phyloP scores from a whole-genome alignment of 192 early-diverging fungal genomes.

The Tieghemiomyces parasiticus region DNA sequence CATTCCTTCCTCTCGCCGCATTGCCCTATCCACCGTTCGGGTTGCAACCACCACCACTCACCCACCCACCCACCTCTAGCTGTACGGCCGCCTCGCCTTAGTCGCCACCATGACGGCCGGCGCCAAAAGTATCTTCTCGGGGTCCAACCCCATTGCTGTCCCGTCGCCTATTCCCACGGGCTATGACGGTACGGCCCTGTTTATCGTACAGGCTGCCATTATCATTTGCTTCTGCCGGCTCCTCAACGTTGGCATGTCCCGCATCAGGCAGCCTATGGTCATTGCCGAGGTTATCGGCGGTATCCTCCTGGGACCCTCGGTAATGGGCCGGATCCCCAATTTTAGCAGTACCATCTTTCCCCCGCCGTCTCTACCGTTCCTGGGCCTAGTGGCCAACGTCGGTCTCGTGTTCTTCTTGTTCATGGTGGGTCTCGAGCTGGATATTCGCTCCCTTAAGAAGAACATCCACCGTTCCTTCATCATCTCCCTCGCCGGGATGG shows the following conservation, averaged over 20 bases:
- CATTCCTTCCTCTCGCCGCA: too few relatives aligned
- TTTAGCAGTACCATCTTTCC: constrained; percentile 65
- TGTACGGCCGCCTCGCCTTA: too few relatives aligned
- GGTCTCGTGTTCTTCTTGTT: constrained; percentile 85
- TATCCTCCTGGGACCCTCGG: constrained; percentile 78
- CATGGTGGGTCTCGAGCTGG: constrained; percentile 75
- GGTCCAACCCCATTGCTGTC: constrained; percentile 40
- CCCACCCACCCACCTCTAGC: too few relatives aligned
- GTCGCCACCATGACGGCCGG: constrained; percentile 8
- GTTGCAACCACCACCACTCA: too few relatives aligned
- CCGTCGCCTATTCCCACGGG: constrained; percentile 32
- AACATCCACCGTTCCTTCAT: constrained; percentile 35
- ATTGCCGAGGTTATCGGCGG: constrained; percentile 88
- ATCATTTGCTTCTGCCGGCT: constrained; percentile 58
- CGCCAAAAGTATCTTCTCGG: constrained; percentile 36
- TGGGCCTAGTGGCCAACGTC: constrained; percentile 72
- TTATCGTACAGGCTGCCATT: constrained; percentile 61
- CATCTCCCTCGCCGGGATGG: constrained; percentile 70
- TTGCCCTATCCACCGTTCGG: too few relatives aligned
- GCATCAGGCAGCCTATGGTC: constrained; percentile 65
- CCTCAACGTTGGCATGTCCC: constrained; percentile 40
- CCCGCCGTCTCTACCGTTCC: constrained; percentile 38
- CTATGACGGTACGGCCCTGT: constrained; percentile 43
- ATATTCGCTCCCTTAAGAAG: constrained; percentile 37
- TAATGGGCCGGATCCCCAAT: constrained; percentile 52